Conservation (phyloP, 306 rosid genomes). For the Acacia crassicarpa region DNA sequence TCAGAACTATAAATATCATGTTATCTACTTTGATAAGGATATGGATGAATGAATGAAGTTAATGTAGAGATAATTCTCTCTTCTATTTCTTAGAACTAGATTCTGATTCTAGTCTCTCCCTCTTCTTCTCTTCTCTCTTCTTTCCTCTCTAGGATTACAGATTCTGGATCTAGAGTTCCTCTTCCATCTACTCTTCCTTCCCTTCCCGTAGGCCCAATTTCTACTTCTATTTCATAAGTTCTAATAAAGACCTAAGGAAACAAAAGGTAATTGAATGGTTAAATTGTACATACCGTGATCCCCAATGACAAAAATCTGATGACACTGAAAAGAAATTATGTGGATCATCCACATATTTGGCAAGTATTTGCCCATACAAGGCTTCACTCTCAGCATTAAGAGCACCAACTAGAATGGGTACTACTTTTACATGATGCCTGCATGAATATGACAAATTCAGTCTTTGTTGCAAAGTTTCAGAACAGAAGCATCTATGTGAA, state of each 20-base stretch:
- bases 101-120: too few species aligned
- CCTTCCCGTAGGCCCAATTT: too few species aligned
- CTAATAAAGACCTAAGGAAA: neutral
- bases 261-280: neutral
- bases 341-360: slow-evolving; percentile 70
- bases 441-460: slow-evolving; percentile 27
- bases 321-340: slow-evolving; percentile 19
- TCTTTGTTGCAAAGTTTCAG: slow-evolving; percentile 9
- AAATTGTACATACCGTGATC: slow-evolving; percentile 54
- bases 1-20: too few species aligned
- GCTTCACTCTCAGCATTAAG: slow-evolving; percentile 76
- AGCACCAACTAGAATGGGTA: slow-evolving; percentile 94
- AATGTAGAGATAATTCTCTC: too few species aligned
- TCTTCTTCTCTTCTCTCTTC: too few species aligned
- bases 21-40: too few species aligned
- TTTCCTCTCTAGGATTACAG: too few species aligned
- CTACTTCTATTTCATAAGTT: too few species aligned
- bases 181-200: too few species aligned
- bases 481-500: slow-evolving; percentile 13
- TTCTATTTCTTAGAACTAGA: too few species aligned
- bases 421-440: slow-evolving; percentile 75
- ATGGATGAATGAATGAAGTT: too few species aligned
- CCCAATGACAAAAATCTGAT: slow-evolving; percentile 99
- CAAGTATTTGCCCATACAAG: slow-evolving; percentile 74
- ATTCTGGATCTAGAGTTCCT: too few species aligned